Evolutionary conservation across 179 eudicot genomes (phyloP).

Genomic region (Kewa caespitosa): DNA sequence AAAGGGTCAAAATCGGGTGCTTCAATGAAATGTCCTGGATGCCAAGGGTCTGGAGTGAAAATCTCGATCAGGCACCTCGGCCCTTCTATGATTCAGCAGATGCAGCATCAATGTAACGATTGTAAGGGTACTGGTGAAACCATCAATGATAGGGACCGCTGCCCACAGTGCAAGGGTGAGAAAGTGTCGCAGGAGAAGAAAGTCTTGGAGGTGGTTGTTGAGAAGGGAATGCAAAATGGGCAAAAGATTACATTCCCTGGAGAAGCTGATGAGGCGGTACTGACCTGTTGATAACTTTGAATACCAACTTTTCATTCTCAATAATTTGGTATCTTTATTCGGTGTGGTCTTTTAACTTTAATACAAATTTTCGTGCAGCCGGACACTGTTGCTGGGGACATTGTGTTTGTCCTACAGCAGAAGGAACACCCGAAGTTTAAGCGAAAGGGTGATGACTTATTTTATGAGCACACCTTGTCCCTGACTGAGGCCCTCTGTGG

Average conservation of each 20-base stretch:
- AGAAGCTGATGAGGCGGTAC: conserved; percentile 64
- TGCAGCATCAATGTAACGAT: conserved; percentile 67
- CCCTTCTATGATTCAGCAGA: conserved; percentile 62
- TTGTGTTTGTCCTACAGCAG: conserved; percentile 48
- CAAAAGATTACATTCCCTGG: conserved; percentile 65
- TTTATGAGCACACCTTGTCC: conserved; percentile 41
- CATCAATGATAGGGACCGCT: conserved; percentile 53
- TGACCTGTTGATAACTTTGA: background rate
- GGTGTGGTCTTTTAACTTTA: background rate
- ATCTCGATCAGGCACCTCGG: conserved; percentile 60
- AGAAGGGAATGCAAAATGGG: conserved; percentile 62
- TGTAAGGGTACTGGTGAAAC: conserved; percentile 67
- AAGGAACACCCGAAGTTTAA: conserved; percentile 51
- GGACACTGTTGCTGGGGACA: conserved; percentile 49
- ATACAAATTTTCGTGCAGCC: conserved; percentile 28
- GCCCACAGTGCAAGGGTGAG: conserved; percentile 61
- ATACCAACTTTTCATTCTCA: background rate
- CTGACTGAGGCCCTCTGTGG: conserved; percentile 52
- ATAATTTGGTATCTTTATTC: no score
- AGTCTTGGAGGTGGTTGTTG: conserved; percentile 58
- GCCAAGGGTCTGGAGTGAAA: conserved; percentile 63
- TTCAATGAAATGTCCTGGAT: conserved; percentile 55
- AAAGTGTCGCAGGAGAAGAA: conserved; percentile 61
- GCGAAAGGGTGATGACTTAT: conserved; percentile 55
- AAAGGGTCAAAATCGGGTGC: conserved; percentile 73